These are phyloP conservation scores for Hypoxylon rubiginosum DNA, from an alignment of 2,329 filamentous ascomycete genomes.

Conservation along the genomic window DNA sequence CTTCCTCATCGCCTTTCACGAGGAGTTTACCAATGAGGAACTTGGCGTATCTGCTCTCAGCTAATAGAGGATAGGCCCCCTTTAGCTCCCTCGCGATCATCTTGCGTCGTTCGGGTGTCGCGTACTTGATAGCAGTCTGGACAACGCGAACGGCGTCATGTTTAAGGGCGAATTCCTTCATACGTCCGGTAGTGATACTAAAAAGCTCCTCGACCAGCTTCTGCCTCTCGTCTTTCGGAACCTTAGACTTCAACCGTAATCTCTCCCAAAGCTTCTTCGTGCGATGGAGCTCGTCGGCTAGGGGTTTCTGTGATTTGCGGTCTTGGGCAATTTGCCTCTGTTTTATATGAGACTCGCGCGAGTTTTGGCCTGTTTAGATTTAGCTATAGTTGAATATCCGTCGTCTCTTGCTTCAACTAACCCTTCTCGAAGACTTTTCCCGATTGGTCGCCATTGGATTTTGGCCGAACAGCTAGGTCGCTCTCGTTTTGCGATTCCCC, in stretches of 20 bases:
- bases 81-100: slow-evolving; percentile 89
- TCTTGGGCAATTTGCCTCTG: slow-evolving; percentile 91
- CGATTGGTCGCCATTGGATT: slow-evolving; percentile 49
- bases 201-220: slow-evolving; percentile 91
- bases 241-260: slow-evolving; percentile 91
- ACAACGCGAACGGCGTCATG: slow-evolving; percentile 97
- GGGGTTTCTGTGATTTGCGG: slow-evolving; percentile 91
- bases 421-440: slow-evolving; percentile 60
- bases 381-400: slow-evolving; percentile 19
- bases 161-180: slow-evolving; percentile 98
- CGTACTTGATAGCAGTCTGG: slow-evolving; percentile 97
- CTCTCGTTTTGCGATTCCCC: slow-evolving; percentile 55
- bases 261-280: slow-evolving; percentile 98
- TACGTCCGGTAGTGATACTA: slow-evolving; percentile 87
- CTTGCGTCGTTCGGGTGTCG: slow-evolving; percentile 84
- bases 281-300: slow-evolving; percentile 88
- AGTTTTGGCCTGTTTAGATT: slow-evolving; percentile 67
- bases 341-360: slow-evolving; percentile 90
- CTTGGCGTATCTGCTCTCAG: slow-evolving; percentile 97
- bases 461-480: slow-evolving; percentile 46
- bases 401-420: slow-evolving; percentile 46
- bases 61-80: slow-evolving; percentile 85
- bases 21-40: slow-evolving; percentile 96
- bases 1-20: slow-evolving; percentile 89
- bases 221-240: slow-evolving; percentile 89